Base-by-base conservation (phyloP, 2,329 filamentous ascomycete genomes). In the Ascochyta pisi region DNA sequence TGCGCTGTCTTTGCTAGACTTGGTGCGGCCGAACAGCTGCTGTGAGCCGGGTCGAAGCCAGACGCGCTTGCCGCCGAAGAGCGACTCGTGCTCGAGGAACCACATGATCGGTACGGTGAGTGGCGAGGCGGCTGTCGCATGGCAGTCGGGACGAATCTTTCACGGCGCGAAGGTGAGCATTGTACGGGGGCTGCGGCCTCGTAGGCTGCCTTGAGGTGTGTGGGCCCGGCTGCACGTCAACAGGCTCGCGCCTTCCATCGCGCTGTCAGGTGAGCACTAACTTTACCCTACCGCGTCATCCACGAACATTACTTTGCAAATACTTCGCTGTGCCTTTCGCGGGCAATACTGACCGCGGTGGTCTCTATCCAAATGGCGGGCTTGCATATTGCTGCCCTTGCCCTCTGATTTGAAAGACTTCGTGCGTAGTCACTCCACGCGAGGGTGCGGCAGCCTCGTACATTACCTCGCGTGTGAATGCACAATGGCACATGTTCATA, bases 11-110 rank as follows among this genome's bases (percentile, higher is more conserved):
- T 68, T 62, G 86, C 86, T 81, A 68, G 89, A 83, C 61, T 83
- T 84, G 34, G 90, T 92, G 61, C 94, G 87, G 52, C 94, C 94
- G 72, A 96, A 91, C 19, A 96, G 83, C 74, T 95, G 94, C 66
- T 85, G 86, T 73, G 92, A 91, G 46, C 92, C 93, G 2, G 93
- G 93, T 54, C 89, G 87, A 58, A 96, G 82, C 93, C 93, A 96
- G 64, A 93, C 81, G 67, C 86, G 86, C 75, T 86, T 90, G 58
- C 82, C 80, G 54, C 79, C 77, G 52, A 87, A 83, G 48, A 82
- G 78, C 56, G 83, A 78, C 37, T 84, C 79, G 66, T 83, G 84
- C 65, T 87, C 79, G 16, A 84, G 71, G 23, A 83, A 73, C 82
- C 82, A 84, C 82, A 84, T 84, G 8, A 27, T n/a, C 6, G 37